Percentiles rank a stretch among this genome's conserved stretches.
phyloP scores from a whole-genome alignment of 2,329 filamentous ascomycete species.

The Aspergillus intermedius region DNA sequence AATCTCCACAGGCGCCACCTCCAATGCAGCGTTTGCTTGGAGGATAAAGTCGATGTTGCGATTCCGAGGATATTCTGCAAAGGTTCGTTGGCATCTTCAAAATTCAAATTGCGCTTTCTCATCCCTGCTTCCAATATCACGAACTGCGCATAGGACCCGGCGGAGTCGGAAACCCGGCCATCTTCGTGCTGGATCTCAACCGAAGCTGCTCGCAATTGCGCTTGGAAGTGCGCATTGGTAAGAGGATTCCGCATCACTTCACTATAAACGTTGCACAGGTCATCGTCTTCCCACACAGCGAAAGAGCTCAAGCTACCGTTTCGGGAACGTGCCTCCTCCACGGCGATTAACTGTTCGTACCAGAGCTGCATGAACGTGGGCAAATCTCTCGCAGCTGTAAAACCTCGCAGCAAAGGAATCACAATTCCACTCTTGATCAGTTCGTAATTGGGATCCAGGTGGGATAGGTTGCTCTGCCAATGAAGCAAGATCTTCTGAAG shows the following conservation, averaged over 20 bases:
- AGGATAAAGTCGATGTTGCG: slow-evolving; percentile 23
- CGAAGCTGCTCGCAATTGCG: slow-evolving; percentile 26
- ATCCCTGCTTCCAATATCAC: slow-evolving; percentile 32
- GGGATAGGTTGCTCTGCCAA: slow-evolving; percentile 20
- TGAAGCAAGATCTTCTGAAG: slow-evolving; percentile 29
- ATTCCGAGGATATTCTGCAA: slow-evolving; percentile 22
- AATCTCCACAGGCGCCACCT: slow-evolving; percentile 38
- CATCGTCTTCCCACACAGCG: slow-evolving; percentile 42
- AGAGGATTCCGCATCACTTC: slow-evolving; percentile 28
- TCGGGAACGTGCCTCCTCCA: slow-evolving; percentile 28
- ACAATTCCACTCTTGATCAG: slow-evolving; percentile 34
- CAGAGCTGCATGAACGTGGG: slow-evolving; percentile 35
- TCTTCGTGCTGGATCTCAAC: slow-evolving; percentile 20
- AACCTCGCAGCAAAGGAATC: slow-evolving; percentile 35
- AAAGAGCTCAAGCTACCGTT: slow-evolving; percentile 18
- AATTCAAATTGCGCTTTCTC: slow-evolving; percentile 18
- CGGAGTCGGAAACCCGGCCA: slow-evolving; percentile 19
- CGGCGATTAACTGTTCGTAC: slow-evolving; percentile 31
- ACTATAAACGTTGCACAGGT: slow-evolving; percentile 32
- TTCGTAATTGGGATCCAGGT: slow-evolving; percentile 18
- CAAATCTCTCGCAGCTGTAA: slow-evolving; percentile 36
- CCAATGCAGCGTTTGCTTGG: slow-evolving; percentile 29
- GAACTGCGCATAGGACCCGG: slow-evolving; percentile 29
- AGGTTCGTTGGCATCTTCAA: slow-evolving; percentile 17
- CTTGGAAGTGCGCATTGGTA: slow-evolving; percentile 20